phyloP scores from a whole-genome alignment of 1,284 basidiomycete species.

The Melampsora abietis-canadensis region DNA sequence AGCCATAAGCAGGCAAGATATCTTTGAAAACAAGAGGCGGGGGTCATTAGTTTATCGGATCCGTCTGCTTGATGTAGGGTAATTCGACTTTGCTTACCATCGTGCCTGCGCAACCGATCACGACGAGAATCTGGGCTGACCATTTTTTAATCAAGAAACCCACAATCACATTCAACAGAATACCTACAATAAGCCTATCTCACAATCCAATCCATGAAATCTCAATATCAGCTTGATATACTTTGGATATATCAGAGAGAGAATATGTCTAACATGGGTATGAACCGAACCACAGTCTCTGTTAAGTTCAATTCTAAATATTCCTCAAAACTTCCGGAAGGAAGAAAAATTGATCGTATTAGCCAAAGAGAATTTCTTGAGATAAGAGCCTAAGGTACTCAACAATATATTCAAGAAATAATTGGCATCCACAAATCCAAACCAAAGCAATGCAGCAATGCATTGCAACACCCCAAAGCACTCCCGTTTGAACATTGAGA shows the following conservation, averaged over 20 bases:
- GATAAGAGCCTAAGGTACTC: background rate
- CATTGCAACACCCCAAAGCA: conserved; percentile 13
- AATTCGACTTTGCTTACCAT: background rate
- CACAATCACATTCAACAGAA: conserved; percentile 27
- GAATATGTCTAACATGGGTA: conserved; percentile 27
- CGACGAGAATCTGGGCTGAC: conserved; percentile 27
- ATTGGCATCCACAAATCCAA: conserved; percentile 33
- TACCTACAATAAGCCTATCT: conserved; percentile 22
- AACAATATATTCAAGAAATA: conserved; percentile 40
- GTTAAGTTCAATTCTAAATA: conserved; percentile 27
- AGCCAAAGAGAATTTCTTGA: no score
- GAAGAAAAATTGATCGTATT: background rate
- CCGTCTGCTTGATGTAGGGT: no score
- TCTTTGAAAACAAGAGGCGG: no score
- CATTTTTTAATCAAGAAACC: conserved; percentile 22
- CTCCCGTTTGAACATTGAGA: conserved; percentile 25
- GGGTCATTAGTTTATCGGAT: no score
- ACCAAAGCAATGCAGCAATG: conserved; percentile 30
- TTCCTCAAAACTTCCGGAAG: conserved; percentile 25
- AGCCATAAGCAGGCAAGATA: conserved; percentile 17
- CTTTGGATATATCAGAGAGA: background rate
- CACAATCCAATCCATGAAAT: background rate
- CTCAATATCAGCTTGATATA: background rate
- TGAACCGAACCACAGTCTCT: conserved; percentile 29
- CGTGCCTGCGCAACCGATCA: conserved; percentile 28